These are phyloP conservation scores for Microglena sp. DNA, from an alignment of 139 green algal genomes.

Conservation along the genomic window DNA sequence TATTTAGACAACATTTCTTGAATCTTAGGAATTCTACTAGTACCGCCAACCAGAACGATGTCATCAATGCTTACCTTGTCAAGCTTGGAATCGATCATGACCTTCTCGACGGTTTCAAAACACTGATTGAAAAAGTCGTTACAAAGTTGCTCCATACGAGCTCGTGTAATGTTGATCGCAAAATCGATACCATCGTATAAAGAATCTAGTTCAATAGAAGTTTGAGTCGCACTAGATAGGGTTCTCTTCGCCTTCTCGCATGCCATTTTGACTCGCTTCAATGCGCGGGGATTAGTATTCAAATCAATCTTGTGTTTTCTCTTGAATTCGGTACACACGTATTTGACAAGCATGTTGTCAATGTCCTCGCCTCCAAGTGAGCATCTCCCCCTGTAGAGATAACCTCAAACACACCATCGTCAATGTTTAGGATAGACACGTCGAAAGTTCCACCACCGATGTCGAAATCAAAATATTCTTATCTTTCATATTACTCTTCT, in stretches of 20 bases:
- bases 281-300: not conserved
- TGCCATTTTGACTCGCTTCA: not conserved
- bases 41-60: conserved; percentile 92
- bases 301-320: not conserved
- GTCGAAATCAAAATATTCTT: conserved; percentile 91
- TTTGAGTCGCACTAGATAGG: not conserved
- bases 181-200: conserved; percentile 96
- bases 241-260: not conserved
- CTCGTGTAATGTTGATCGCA: conserved; percentile 83
- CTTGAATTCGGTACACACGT: not conserved
- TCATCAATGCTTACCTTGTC: conserved; percentile 57
- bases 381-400: not conserved
- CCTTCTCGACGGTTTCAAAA: not conserved
- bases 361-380: not conserved
- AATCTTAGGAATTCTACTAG: conserved; percentile 88
- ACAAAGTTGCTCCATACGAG: conserved; percentile 89
- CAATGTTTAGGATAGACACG: conserved; percentile 71
- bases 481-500: conserved; percentile 62
- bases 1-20: conserved; percentile 78
- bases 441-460: conserved; percentile 91
- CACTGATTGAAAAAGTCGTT: conserved; percentile 89
- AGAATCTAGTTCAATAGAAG: conserved; percentile 40
- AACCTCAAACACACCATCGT: not conserved
- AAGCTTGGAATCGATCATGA: conserved; percentile 2
- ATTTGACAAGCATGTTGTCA: not conserved